phyloP scores from a whole-genome alignment of 495 filamentous ascomycete genomes.

The Astrothelium subdiscretum region DNA sequence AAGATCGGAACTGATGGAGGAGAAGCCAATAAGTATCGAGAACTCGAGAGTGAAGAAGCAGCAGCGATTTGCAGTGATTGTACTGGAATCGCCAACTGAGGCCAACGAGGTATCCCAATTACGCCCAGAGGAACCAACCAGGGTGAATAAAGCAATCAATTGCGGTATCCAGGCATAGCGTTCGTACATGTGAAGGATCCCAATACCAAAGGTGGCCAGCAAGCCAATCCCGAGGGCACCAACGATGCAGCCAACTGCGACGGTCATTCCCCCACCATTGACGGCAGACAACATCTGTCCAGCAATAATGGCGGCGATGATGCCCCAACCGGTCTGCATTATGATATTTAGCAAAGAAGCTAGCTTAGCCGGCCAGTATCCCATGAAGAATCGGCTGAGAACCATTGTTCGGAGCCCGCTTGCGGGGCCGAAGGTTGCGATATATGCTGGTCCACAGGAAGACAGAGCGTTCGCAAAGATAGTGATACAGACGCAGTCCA shows the following conservation, averaged over 20 bases:
- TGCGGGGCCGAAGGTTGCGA: conserved; percentile 15
- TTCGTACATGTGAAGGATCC: conserved; percentile 17
- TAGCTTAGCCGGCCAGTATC: conserved; percentile 20
- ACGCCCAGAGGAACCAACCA: conserved; percentile 17
- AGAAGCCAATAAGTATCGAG: conserved; percentile 10
- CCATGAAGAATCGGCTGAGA: conserved; percentile 18
- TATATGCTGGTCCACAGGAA: conserved; percentile 10
- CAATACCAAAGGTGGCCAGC: conserved; percentile 19
- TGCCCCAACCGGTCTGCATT: conserved; percentile 16
- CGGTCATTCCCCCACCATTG: conserved; percentile 16
- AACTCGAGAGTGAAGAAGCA: conserved; percentile 15
- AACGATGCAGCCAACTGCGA: conserved; percentile 19
- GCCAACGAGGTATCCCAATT: conserved; percentile 12
- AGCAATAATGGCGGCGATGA: conserved; percentile 26
- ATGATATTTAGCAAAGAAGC: conserved; percentile 16
- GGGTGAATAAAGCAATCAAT: conserved; percentile 14
- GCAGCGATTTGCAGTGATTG: conserved; percentile 12
- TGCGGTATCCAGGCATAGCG: conserved; percentile 14
- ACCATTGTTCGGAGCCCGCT: conserved; percentile 14
- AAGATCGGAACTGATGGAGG: conserved; percentile 18
- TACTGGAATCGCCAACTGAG: conserved; percentile 10
- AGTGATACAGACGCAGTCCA: conserved; percentile 3
- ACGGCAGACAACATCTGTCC: conserved; percentile 45
- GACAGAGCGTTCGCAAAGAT: conserved; percentile 5
- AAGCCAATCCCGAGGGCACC: conserved; percentile 15